Conservation (phyloP, 768 basidiomycete genomes). For the Mycena chlorophos region DNA sequence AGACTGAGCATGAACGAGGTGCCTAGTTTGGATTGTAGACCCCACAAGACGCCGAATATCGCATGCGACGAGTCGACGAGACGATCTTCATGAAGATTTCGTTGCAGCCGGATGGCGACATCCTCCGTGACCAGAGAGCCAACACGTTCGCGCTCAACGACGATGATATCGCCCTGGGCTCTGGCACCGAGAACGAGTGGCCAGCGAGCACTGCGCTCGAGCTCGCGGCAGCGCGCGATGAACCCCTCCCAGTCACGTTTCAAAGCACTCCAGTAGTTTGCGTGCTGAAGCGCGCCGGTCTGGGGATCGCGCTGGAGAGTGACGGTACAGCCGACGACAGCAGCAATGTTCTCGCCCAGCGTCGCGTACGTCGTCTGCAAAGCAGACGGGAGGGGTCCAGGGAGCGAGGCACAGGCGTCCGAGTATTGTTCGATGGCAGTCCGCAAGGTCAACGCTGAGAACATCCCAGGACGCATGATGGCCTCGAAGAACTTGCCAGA, state of each 20-base stretch:
- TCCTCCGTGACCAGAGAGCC: slow-evolving; percentile 67
- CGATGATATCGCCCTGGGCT: slow-evolving; percentile 48
- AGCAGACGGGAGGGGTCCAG: slow-evolving; percentile 55
- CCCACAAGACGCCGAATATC: slow-evolving; percentile 64
- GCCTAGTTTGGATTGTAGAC: slow-evolving; percentile 59
- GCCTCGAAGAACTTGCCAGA: slow-evolving; percentile 79
- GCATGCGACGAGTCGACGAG: slow-evolving; percentile 52
- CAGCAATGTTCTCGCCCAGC: slow-evolving; percentile 72
- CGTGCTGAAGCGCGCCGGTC: slow-evolving; percentile 77
- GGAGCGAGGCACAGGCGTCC: slow-evolving; percentile 65
- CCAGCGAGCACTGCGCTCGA: slow-evolving; percentile 85
- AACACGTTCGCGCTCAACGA: slow-evolving; percentile 79
- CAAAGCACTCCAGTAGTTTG: slow-evolving; percentile 79
- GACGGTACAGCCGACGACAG: slow-evolving; percentile 86
- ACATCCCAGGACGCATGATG: slow-evolving; percentile 84
- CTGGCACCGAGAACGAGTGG: slow-evolving; percentile 66
- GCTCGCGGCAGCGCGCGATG: slow-evolving; percentile 82
- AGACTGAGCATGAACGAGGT: slow-evolving; percentile 54
- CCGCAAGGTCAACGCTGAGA: slow-evolving; percentile 79
- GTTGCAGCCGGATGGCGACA: slow-evolving; percentile 58
- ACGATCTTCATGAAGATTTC: slow-evolving; percentile 45
- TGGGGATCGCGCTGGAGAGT: slow-evolving; percentile 68
- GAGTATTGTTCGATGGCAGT: slow-evolving; percentile 84
- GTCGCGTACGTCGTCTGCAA: slow-evolving; percentile 64
- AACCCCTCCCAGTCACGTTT: slow-evolving; percentile 97